Conservation (phyloP, 805 yeast genomes). For the Metschnikowia colocasiae region DNA sequence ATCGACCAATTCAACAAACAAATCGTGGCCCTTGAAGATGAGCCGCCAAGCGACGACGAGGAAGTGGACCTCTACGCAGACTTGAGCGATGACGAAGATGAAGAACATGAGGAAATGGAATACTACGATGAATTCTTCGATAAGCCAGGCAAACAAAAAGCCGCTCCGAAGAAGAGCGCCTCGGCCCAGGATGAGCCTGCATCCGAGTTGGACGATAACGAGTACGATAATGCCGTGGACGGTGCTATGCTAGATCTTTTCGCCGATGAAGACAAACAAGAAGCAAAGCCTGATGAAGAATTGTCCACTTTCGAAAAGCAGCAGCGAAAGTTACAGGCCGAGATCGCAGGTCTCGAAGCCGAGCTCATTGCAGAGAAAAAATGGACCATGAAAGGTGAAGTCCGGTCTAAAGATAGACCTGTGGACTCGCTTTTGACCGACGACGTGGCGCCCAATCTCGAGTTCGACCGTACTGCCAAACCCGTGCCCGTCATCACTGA, state of each 20-base stretch:
- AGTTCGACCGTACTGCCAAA: constrained; percentile 89
- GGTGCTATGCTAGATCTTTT: constrained; percentile 62
- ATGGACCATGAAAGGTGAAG: constrained; percentile 96
- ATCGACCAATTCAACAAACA: constrained; percentile 80
- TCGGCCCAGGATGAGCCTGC: constrained; percentile 31
- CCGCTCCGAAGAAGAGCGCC: constrained; percentile 28
- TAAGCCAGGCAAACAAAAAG: constrained; percentile 31
- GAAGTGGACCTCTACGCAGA: constrained; percentile 45
- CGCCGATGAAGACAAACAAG: constrained; percentile 36
- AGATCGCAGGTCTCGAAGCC: constrained; percentile 74
- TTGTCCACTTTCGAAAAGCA: constrained; percentile 81
- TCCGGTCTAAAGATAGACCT: constrained; percentile 75
- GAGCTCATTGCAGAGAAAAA: constrained; percentile 87
- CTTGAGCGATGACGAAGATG: constrained; percentile 33
- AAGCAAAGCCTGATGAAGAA: constrained; percentile 23
- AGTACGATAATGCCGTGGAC: constrained; percentile 57
- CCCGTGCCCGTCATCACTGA: constrained; percentile 94
- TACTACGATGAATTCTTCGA: constrained; percentile 69
- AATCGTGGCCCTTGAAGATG: constrained; percentile 61
- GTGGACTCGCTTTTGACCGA: constrained; percentile 79
- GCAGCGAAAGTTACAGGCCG: constrained; percentile 69
- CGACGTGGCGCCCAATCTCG: constrained; percentile 50
- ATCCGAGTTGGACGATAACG: constrained; percentile 50
- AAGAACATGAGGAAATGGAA: constrained; percentile 43
- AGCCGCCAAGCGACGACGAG: constrained; percentile 25